Evolutionary conservation across 768 basidiomycete species (phyloP), one percentile per base, ranked within the genome.

Genomic region (Lepiota brunneoincarnata): DNA sequence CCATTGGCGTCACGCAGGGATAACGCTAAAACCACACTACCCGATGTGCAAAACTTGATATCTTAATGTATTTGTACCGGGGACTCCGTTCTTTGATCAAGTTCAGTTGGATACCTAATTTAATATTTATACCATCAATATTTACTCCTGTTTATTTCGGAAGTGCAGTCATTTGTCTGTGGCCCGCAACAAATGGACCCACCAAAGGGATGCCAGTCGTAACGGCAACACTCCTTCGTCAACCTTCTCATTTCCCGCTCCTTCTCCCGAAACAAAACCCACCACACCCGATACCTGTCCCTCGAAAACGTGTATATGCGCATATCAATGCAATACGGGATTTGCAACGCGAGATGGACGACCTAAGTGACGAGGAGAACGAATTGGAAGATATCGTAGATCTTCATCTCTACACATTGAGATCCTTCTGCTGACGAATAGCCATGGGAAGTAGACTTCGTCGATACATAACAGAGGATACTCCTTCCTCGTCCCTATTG

Each of bases 321-420:
- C 77, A 81, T 40, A 67, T 90, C 59, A 86, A 83, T 60, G 75
- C 78, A 28, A 74, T 78, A 38, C 81, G 91, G 20, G 86, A 92
- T 66, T 65, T 91, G 26, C 78, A 81, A 56, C 80, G 82, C 37
- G 89, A 93, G 66, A 86, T 89, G 76, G 87, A 90, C 44, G 89
- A 93, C 61, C 69, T 93, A 56, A 91, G 88, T 55, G 91, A 92
- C 53, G 91, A 92, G 65, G 91, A 92, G 69, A 80, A 75, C 48
- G 88, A 91, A 60, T 64, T 92, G n/a, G 90, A 92, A 55, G 87
- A 87, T 40, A 74, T 82, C 59, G 90, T 87, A 63, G 58, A 81
- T 71, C 31, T 31, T 12, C 12, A 6, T 28, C 26, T 28, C 20
- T 35, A 42, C 39, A 7, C 28, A 21, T 38, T 26, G 15, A 31